A percentile compares a stretch with the other conserved stretches of the same genome.
These are phyloP conservation scores for Pythium chondricola DNA, from an alignment of 352 stramenopile species.

Conservation along the genomic window DNA sequence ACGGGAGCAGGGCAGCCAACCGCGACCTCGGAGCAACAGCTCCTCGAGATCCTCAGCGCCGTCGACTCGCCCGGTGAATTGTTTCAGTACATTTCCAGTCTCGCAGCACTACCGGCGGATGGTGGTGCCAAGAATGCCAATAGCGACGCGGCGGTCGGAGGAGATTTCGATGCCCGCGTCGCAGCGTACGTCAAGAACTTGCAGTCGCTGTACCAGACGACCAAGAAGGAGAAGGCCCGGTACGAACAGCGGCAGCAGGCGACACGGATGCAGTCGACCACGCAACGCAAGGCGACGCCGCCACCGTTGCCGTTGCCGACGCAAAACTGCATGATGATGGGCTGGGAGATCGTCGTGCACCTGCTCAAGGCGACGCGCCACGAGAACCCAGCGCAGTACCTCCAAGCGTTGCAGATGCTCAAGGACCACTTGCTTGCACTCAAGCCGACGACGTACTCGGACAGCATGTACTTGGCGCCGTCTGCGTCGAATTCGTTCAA, in stretches of 20 bases:
- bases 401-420: slow-evolving; percentile 66
- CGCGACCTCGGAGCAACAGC: slow-evolving; percentile 48
- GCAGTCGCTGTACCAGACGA: slow-evolving; percentile 63
- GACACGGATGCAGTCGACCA: slow-evolving; percentile 44
- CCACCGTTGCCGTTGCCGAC: slow-evolving; percentile 72
- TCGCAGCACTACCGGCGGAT: slow-evolving; percentile 32
- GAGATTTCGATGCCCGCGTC: slow-evolving; percentile 74
- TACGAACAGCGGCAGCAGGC: slow-evolving; percentile 63
- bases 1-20: too few species aligned
- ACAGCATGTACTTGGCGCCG: slow-evolving; percentile 79
- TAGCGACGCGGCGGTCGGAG: slow-evolving; percentile 10
- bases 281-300: slow-evolving; percentile 61
- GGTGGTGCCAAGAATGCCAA: neutral
- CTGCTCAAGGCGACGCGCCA: slow-evolving; percentile 59
- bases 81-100: slow-evolving; percentile 72
- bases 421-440: slow-evolving; percentile 56
- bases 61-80: slow-evolving; percentile 75
- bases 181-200: slow-evolving; percentile 68
- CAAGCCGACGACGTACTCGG: slow-evolving; percentile 74
- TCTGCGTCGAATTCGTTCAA: slow-evolving; percentile 73
- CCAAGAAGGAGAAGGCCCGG: slow-evolving; percentile 77
- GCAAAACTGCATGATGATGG: slow-evolving; percentile 79
- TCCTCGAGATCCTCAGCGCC: slow-evolving; percentile 67
- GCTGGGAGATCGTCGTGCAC: slow-evolving; percentile 73
- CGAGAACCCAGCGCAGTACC: slow-evolving; percentile 64